A percentile compares a stretch with the other conserved stretches of the same genome.
These are phyloP conservation scores for Immersiella caudata DNA, from an alignment of 495 filamentous ascomycete species.

Conservation along the genomic window DNA sequence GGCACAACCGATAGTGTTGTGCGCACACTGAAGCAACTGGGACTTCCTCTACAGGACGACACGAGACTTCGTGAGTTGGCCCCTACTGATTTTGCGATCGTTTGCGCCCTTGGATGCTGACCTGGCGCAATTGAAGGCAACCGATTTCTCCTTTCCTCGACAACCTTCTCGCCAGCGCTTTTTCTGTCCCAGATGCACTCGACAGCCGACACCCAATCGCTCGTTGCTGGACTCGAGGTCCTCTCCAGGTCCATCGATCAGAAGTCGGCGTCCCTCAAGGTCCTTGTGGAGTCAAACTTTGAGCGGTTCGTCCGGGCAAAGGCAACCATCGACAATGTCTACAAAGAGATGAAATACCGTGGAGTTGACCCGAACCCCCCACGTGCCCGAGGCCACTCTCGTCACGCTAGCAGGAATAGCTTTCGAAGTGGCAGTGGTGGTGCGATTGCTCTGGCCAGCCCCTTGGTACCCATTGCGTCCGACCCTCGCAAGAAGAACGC, in stretches of 20 bases:
- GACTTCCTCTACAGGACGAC: slow-evolving; percentile 86
- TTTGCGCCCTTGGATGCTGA: neutral
- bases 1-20: slow-evolving; percentile 84
- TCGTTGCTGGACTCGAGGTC: slow-evolving; percentile 78
- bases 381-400: slow-evolving; percentile 55
- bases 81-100: neutral
- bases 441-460: slow-evolving; percentile 33
- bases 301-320: slow-evolving; percentile 97
- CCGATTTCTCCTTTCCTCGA: slow-evolving; percentile 91
- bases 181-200: slow-evolving; percentile 92
- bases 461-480: slow-evolving; percentile 35
- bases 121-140: slow-evolving; percentile 59
- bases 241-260: slow-evolving; percentile 91
- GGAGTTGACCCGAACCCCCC: slow-evolving; percentile 64
- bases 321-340: slow-evolving; percentile 95
- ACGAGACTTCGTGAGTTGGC: slow-evolving; percentile 63
- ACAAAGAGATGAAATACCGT: slow-evolving; percentile 94
- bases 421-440: slow-evolving; percentile 62
- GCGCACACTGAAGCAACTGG: slow-evolving; percentile 69
- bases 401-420: slow-evolving; percentile 65
- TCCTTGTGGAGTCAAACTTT: slow-evolving; percentile 95
- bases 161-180: slow-evolving; percentile 87
- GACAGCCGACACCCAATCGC: slow-evolving; percentile 73
- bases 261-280: slow-evolving; percentile 93
- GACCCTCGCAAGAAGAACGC: slow-evolving; percentile 80